These are phyloP conservation scores for Pholiota adiposa DNA, from an alignment of 1,284 basidiomycete species.

Conservation along the genomic window DNA sequence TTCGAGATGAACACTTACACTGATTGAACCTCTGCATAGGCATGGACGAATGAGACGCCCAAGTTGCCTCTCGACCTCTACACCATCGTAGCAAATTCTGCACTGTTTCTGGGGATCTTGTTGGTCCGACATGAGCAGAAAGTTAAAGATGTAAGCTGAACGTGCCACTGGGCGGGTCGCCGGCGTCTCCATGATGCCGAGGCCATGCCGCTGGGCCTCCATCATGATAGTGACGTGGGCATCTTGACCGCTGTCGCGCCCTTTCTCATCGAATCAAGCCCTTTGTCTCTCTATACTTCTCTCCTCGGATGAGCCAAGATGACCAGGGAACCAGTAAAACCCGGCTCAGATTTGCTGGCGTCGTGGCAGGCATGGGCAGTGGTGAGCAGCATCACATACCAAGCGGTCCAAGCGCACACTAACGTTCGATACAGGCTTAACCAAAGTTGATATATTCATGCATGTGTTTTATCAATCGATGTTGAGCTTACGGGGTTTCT, in stretches of 20 bases:
- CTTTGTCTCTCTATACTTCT: background rate
- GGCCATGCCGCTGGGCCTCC: background rate
- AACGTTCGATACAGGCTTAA: conserved; percentile 47
- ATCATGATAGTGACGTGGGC: too few relatives aligned
- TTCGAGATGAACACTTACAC: conserved; percentile 63
- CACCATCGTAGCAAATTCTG: conserved; percentile 76
- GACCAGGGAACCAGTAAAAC: conserved; percentile 26
- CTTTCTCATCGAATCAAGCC: background rate
- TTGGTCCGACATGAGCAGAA: conserved; percentile 29
- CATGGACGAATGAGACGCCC: conserved; percentile 79
- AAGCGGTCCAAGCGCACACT: background rate
- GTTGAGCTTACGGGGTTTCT: conserved; percentile 24
- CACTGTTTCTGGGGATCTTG: conserved; percentile 54
- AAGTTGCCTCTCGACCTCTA: conserved; percentile 55
- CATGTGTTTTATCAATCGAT: conserved; percentile 13
- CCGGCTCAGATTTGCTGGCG: conserved; percentile 58
- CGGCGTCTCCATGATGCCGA: background rate
- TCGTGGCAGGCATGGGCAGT: conserved; percentile 65
- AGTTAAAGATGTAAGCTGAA: conserved; percentile 1
- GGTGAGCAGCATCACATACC: conserved; percentile 40
- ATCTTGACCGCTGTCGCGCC: background rate
- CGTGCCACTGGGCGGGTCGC: background rate
- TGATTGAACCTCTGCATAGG: conserved; percentile 79
- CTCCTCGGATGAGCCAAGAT: conserved; percentile 36
- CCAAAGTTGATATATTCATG: conserved; percentile 48